Percentiles rank a stretch among this genome's conserved stretches.
Conservation (phyloP, 441 rosid genomes). For the Mallotus repandus region DNA sequence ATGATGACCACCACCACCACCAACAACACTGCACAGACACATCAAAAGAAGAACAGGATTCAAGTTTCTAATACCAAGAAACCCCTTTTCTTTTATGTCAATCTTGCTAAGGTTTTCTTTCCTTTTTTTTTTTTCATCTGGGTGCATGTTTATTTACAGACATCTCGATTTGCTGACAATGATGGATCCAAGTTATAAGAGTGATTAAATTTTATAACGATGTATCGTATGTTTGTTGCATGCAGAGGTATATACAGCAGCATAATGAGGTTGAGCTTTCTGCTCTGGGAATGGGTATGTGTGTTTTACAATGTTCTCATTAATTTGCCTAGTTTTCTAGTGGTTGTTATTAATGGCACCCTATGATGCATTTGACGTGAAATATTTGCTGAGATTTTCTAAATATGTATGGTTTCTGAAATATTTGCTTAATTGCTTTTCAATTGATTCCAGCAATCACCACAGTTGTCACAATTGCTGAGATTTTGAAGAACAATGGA, state of each 20-base stretch:
- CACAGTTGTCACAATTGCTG: conserved; percentile 86
- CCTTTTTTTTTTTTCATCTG: neutral
- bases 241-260: conserved; percentile 94
- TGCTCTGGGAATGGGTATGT: conserved; percentile 90
- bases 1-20: too few species aligned
- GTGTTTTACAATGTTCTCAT: too few species aligned
- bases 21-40: neutral
- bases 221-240: too few species aligned
- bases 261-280: conserved; percentile 87
- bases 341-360: too few species aligned
- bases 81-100: conserved; percentile 88
- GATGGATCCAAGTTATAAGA: too few species aligned
- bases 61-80: conserved; percentile 94
- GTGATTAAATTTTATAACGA: too few species aligned
- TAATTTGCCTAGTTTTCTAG: too few species aligned
- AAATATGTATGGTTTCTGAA: too few species aligned
- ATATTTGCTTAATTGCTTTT: neutral
- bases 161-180: too few species aligned
- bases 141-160: too few species aligned
- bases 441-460: conserved; percentile 58
- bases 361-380: too few species aligned
- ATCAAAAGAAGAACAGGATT: conserved; percentile 77
- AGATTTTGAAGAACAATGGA: conserved; percentile 91
- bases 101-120: conserved; percentile 73
- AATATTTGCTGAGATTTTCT: too few species aligned